Conservation (phyloP, 441 rosid genomes). For the Biscutella auriculata region DNA sequence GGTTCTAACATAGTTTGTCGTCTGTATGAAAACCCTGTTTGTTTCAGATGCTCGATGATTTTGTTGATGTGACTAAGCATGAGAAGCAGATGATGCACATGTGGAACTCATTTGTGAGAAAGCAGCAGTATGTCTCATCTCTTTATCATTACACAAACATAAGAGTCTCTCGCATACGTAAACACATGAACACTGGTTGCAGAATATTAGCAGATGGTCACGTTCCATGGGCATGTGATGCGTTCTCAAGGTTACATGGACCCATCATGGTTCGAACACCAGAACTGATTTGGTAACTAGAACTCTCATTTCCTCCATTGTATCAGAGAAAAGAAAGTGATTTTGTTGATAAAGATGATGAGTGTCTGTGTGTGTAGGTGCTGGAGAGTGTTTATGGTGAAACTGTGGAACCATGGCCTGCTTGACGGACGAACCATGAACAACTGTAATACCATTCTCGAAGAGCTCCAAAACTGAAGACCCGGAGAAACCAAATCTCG, state of each 20-base stretch:
- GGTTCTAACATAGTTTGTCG: background rate
- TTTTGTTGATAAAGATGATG: background rate
- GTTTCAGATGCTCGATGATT: constrained; percentile 95
- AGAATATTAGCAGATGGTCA: constrained; percentile 97
- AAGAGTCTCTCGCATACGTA: no score
- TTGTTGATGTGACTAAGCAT: constrained; percentile 92
- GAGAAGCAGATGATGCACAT: constrained; percentile 97
- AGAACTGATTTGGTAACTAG: constrained; percentile 51
- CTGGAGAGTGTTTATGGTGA: constrained; percentile 89
- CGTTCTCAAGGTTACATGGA: constrained; percentile 77
- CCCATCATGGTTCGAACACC: constrained; percentile 57
- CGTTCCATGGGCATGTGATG: constrained; percentile 96
- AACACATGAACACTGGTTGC: no score
- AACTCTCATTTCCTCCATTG: background rate
- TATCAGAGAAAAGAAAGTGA: background rate
- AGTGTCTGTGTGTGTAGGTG: constrained; percentile 66
- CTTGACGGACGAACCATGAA: constrained; percentile 89
- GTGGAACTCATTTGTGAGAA: constrained; percentile 97
- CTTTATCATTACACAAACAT: no score
- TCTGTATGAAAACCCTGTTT: background rate
- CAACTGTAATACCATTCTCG: constrained; percentile 60
- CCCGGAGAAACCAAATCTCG: constrained; percentile 20
- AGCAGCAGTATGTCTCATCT: constrained; percentile 58
- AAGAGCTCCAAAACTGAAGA: constrained; percentile 40
- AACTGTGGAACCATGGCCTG: constrained; percentile 98